These are phyloP conservation scores for Hygrocybe coccinea DNA, from an alignment of 768 basidiomycete genomes.

Conservation along the genomic window DNA sequence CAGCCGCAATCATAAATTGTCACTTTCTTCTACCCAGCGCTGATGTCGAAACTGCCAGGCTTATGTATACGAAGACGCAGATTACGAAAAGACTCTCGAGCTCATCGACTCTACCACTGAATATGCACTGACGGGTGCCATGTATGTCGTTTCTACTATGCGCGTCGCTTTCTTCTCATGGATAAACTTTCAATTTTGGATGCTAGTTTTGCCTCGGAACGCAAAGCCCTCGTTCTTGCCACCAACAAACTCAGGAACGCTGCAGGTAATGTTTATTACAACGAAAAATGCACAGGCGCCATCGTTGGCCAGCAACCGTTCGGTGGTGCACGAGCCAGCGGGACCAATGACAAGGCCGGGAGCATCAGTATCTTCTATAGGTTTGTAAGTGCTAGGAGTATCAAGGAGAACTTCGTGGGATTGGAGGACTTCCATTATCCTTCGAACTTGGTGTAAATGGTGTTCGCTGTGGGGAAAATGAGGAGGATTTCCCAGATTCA, in stretches of 20 bases:
- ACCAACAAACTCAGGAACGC: constrained; percentile 82
- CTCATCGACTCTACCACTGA: constrained; percentile 80
- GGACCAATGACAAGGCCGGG: constrained; percentile 97
- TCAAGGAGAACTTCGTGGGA: constrained; percentile 95
- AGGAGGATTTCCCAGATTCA: too few species aligned
- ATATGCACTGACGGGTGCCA: constrained; percentile 93
- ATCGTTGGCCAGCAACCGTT: constrained; percentile 98
- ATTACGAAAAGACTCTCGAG: constrained; percentile 82
- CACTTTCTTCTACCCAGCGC: background rate
- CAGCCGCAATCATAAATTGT: background rate
- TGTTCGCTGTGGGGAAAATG: too few species aligned
- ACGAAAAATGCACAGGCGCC: constrained; percentile 98
- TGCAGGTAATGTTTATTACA: constrained; percentile 96
- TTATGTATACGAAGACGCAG: constrained; percentile 82
- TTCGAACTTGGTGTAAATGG: constrained; percentile 69
- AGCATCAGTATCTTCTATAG: constrained; percentile 68
- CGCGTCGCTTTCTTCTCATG: constrained; percentile 4
- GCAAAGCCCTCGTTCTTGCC: constrained; percentile 72
- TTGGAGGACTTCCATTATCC: constrained; percentile 81
- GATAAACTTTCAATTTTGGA: too few species aligned
- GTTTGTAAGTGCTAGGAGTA: constrained; percentile 82
- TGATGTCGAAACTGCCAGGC: constrained; percentile 43
- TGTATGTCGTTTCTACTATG: constrained; percentile 47
- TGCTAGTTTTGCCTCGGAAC: constrained; percentile 79
- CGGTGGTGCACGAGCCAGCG: constrained; percentile 86